Base-by-base conservation (phyloP, 1,284 basidiomycete species). In the Ceraceosorus bombacis region DNA sequence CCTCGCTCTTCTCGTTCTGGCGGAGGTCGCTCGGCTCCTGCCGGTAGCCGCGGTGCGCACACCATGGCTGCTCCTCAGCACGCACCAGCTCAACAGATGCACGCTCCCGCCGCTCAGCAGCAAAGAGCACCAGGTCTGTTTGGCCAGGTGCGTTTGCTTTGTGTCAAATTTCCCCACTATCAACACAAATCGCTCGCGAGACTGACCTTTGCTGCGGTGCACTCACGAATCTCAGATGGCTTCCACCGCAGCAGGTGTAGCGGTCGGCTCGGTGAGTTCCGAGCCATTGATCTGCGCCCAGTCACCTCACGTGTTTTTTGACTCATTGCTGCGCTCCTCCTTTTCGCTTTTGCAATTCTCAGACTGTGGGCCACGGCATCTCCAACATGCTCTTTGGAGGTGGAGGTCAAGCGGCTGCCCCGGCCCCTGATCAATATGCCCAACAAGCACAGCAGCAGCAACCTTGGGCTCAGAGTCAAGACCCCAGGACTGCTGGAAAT, bases 201-300 rank as follows among this genome's bases (percentile, higher is more conserved):
- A 10, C 9, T 27, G 10, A 54, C 40, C 6, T 15, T 36, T 50
- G n/a, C 27, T 15, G n/a, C 53, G n/a, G 15, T 41, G 12, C 49
- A n/a, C 49, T 43, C 54, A 15, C 15, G 40, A 38, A 49, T 6
- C 15, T 13, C 38, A 65, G 77, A 91, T 91, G 88, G 89, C 89
- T 57, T 88, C 89, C 12, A 91, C 89, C 6, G 89, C 88, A 38
- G 89, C 88, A 58, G 88, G 87, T 64, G 89, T 91, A 49, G 89
- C 89, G 5, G 82, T 89, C 55, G 89, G 89, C 50, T 89, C 88
- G 12, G 27, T 27, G 27, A 27, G 27, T 27, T 27, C 1, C 3
- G 27, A 27, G 27, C 27, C 27, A 27, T 27, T 3, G 27, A 27
- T 27, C 27, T 27, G 27, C 27, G 27, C 27, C 3, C 27, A 27